Percentiles rank a stretch among this genome's conserved stretches.
phyloP scores from a whole-genome alignment of 2,329 filamentous ascomycete genomes.

The Macrophomina tecta region DNA sequence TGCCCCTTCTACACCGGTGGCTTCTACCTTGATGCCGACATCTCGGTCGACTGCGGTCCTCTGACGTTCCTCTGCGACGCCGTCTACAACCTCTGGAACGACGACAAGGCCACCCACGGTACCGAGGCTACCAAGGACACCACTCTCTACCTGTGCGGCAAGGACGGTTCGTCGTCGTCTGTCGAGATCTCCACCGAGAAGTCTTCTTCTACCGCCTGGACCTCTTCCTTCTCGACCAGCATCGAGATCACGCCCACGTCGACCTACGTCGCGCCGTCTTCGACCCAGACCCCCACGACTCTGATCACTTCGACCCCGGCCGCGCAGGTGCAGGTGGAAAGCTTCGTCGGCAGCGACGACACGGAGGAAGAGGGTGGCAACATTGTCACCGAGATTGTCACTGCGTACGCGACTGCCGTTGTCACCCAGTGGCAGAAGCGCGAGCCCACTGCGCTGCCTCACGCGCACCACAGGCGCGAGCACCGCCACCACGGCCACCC shows the following conservation, averaged over 20 bases:
- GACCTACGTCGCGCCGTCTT: conserved; percentile 22
- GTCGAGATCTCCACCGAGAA: conserved; percentile 11
- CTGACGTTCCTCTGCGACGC: conserved; percentile 41
- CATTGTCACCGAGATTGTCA: conserved; percentile 33
- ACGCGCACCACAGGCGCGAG: conserved; percentile 38
- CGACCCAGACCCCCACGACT: conserved; percentile 31
- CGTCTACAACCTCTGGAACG: conserved; percentile 39
- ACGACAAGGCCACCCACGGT: conserved; percentile 38
- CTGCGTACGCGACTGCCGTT: conserved; percentile 34
- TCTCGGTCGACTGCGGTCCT: conserved; percentile 41
- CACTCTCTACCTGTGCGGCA: conserved; percentile 29
- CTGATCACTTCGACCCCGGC: conserved; percentile 36
- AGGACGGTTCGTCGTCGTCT: conserved; percentile 17
- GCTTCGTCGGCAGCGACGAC: conserved; percentile 32
- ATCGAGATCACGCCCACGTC: conserved; percentile 27
- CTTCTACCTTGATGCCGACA: conserved; percentile 30
- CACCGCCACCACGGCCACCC: conserved; percentile 39
- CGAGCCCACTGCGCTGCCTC: not conserved
- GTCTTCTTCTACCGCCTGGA: conserved; percentile 29
- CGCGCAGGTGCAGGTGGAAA: conserved; percentile 39
- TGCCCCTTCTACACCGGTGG: conserved; percentile 30
- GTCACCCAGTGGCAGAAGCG: conserved; percentile 33
- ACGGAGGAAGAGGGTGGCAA: conserved; percentile 8
- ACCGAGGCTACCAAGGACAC: conserved; percentile 30
- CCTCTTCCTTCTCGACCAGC: conserved; percentile 27